These are phyloP conservation scores for Cudoniella acicularis DNA, from an alignment of 495 filamentous ascomycete genomes.

Conservation along the genomic window DNA sequence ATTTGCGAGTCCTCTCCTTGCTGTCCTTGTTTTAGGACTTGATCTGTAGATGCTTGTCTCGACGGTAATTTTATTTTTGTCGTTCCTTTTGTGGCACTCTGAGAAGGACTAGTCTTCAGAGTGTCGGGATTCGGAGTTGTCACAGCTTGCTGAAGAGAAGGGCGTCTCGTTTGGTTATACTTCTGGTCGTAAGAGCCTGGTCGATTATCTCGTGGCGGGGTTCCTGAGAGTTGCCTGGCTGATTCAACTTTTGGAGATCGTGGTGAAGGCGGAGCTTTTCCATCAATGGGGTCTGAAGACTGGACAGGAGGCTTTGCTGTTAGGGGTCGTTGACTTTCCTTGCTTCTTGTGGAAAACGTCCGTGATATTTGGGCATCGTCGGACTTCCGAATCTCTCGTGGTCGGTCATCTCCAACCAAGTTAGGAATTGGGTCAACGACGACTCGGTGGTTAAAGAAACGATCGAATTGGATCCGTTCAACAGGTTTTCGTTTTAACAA, in stretches of 20 bases:
- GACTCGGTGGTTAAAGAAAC: conserved; percentile 73
- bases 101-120: conserved; percentile 6
- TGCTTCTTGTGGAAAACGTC: conserved; percentile 13
- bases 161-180: conserved; percentile 18
- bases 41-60: conserved; percentile 42
- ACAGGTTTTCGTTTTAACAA: conserved; percentile 82
- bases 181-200: neutral
- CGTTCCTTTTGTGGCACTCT: neutral
- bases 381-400: conserved; percentile 30
- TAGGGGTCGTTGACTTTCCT: neutral
- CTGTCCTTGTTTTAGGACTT: conserved; percentile 25
- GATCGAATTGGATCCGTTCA: conserved; percentile 76
- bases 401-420: conserved; percentile 70
- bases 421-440: conserved; percentile 79
- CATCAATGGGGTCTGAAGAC: conserved; percentile 21
- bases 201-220: conserved; percentile 17
- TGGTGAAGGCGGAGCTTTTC: conserved; percentile 11
- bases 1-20: conserved; percentile 29
- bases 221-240: conserved; percentile 13
- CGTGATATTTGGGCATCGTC: conserved; percentile 17
- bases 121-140: conserved; percentile 25
- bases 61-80: too few species aligned
- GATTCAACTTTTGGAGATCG: conserved; percentile 8
- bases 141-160: conserved; percentile 31
- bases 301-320: conserved; percentile 3